Evolutionary conservation across 257 asterid species (phyloP), one percentile per base, ranked within the genome.

Genomic region (Scutellaria baicalensis): DNA sequence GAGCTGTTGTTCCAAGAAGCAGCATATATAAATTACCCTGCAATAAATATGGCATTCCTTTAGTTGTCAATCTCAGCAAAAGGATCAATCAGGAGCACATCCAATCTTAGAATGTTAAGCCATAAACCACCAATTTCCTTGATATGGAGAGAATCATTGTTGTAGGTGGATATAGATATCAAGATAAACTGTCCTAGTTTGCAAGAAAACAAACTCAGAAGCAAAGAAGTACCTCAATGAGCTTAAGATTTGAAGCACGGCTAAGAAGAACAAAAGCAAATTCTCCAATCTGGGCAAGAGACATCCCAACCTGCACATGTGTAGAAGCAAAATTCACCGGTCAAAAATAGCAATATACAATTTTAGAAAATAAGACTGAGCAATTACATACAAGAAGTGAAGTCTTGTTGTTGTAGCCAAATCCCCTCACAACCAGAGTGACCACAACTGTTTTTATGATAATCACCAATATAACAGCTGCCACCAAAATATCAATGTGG

Each of bases 211-310:
- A 23, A 8, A 67, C 6, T 18, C 21, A 52, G 57, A 66, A 63
- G 45, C 14, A 68, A 68, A 56, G 39, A 62, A 52, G 59, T 56
- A 88, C 95, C 97, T 88, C 91, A 51, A 90, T 83, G 59, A 88
- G 84, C 86, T 88, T 90, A 78, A 80, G 87, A 70, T 88, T 84
- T 78, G 95, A 88, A 5, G 97, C 92, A 3, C 88, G 95, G 60
- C 97, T 83, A 72, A 88, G 90, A 79, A 88, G 95, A 68, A 90
- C 95, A 75, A 90, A 90, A 49, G 95, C 95, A 75, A 90, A 90
- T 81, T 90, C 95, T 71, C 97, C 97, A 74, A 90, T 90, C 79
- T 90, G 97, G 14, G 97, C 95, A 72, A 90, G 85, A 55, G 97
- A 90, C 93, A 90, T 86, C 55, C 93, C 97, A 79, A 90, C 97